Conservation (phyloP, 73 alveolate genomes). For the Tetrahymena borealis region DNA sequence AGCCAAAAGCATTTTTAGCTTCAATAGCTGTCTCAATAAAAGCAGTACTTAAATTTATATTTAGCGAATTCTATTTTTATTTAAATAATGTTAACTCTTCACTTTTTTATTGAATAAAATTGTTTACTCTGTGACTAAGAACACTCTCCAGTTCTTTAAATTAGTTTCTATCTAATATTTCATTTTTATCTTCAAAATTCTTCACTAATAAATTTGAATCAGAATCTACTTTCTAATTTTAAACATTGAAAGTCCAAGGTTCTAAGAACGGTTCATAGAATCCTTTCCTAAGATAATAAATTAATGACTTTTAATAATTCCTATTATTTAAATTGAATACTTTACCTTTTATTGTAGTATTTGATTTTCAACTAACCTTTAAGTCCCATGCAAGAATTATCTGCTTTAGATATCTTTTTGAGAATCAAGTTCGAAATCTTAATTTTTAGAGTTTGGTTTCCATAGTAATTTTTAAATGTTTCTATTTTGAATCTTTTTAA, state of each 20-base stretch:
- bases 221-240: not conserved
- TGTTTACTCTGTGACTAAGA: not conserved
- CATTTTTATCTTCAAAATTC: not conserved
- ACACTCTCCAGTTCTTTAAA: not conserved
- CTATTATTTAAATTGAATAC: not conserved
- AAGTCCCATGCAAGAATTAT: not conserved
- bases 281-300: not conserved
- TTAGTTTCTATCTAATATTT: not conserved
- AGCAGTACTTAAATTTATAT: not conserved
- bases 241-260: not conserved
- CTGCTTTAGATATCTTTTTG: not conserved
- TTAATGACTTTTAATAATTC: no score
- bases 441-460: not conserved
- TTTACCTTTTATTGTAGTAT: not conserved
- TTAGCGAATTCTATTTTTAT: not conserved
- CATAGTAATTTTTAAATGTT: not conserved
- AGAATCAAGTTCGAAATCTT: not conserved
- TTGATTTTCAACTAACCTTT: not conserved
- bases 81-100: not conserved
- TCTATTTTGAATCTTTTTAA: not conserved
- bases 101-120: not conserved
- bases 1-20: not conserved
- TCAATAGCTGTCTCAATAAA: not conserved
- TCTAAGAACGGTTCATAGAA: not conserved
- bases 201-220: not conserved